Evolutionary conservation across 768 basidiomycete genomes (phyloP), one percentile per base, ranked within the genome.

Genomic region (Exsudoporus frostii): DNA sequence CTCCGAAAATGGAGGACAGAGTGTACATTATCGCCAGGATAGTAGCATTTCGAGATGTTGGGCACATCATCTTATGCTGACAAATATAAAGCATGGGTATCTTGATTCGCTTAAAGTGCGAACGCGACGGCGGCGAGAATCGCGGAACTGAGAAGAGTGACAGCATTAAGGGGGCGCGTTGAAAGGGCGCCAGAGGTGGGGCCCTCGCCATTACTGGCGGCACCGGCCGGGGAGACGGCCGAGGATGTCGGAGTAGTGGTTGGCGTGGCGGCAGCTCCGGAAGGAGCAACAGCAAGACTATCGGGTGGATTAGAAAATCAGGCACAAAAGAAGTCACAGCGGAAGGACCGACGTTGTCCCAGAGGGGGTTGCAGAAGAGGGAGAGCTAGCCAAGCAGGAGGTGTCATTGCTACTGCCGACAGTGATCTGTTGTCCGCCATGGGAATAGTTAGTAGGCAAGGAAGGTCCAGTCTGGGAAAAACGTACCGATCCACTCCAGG

Each of bases 401-500:
- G 64, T 46, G 53, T 77, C 68, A 40, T 55, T 61, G 63, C 74
- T 75, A 20, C 17, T 11, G 34, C 64, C 61, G 19, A 80, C 62
- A 33, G 66, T 66, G 57, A 76, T 59, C 78, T 79, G 36, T 49
- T 22, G 24, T 41, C 7, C 33, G 7, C 7, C 19, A 46, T 47
- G 25, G 27, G 9, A 44, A 45, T 30, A 10, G 14, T 25, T 5
- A 38, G 33, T 5, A 38, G 33, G 17, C 10, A 37, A 29, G 17
- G 37, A 20, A 22, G 27, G 10, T 17, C 1, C 10, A 13, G 19
- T 41, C 24, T 15, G 33, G 14, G 43, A 39, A 41, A 55, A 17
- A 76, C 82, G 64, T 55, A 89, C 88, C 11, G 58, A 60, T 33
- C 72, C 74, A 58, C 80, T 83, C 89, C 89, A 92, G 4, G 79